A percentile compares a stretch with the other conserved stretches of the same genome.
phyloP scores from a whole-genome alignment of 192 early-diverging fungal species.

The Phycomyces blakesleeanus region DNA sequence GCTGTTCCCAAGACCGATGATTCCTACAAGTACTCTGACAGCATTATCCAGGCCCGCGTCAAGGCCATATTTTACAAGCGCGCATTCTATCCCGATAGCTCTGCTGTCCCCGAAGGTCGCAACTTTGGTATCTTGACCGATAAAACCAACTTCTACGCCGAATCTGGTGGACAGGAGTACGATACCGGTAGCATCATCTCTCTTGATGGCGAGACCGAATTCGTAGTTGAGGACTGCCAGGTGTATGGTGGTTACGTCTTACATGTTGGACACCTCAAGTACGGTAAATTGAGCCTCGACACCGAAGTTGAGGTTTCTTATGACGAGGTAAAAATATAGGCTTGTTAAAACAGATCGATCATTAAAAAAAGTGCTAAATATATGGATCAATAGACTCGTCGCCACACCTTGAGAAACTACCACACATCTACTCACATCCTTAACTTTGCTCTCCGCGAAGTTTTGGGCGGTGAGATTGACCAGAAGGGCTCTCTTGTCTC shows the following conservation, averaged over 20 bases:
- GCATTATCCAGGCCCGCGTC: slow-evolving; percentile 68
- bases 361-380: too few relatives aligned
- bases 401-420: slow-evolving; percentile 91
- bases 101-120: slow-evolving; percentile 48
- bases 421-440: slow-evolving; percentile 95
- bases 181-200: slow-evolving; percentile 86
- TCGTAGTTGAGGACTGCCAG: slow-evolving; percentile 90
- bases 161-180: slow-evolving; percentile 93
- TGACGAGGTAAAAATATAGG: slow-evolving; percentile 62
- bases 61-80: slow-evolving; percentile 74
- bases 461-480: slow-evolving; percentile 75
- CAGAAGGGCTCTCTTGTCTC: slow-evolving; percentile 96
- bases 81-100: slow-evolving; percentile 43
- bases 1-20: slow-evolving; percentile 83
- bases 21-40: slow-evolving; percentile 69
- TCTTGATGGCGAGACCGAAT: slow-evolving; percentile 81
- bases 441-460: slow-evolving; percentile 88
- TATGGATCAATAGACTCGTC: slow-evolving; percentile 74
- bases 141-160: slow-evolving; percentile 96
- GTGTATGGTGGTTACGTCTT: slow-evolving; percentile 93
- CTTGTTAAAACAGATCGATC: too few relatives aligned
- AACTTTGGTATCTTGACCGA: slow-evolving; percentile 89
- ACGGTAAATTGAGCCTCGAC: slow-evolving; percentile 70
- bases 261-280: slow-evolving; percentile 92
- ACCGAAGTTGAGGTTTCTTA: slow-evolving; percentile 75